Percentiles rank a stretch among this genome's conserved stretches.
Evolutionary conservation across 768 basidiomycete genomes (phyloP).

Genomic region (Symmetrospora coprosmae): DNA sequence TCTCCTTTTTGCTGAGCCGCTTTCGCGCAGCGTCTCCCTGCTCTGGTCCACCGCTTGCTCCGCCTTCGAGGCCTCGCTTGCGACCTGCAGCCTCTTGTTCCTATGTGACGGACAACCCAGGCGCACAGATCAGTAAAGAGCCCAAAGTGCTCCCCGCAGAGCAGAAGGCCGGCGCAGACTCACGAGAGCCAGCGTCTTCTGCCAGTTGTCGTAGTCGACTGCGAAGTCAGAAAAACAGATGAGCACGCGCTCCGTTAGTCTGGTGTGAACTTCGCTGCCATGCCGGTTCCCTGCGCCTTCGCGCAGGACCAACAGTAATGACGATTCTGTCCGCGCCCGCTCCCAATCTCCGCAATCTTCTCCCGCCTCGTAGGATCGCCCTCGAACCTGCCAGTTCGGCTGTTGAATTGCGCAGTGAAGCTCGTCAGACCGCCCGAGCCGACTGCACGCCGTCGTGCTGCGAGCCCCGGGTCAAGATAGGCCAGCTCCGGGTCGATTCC

Average conservation of each 20-base stretch:
- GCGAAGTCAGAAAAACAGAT: background rate
- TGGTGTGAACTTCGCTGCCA: background rate
- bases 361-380: conserved; percentile 8
- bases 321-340: conserved; percentile 20
- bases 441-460: conserved; percentile 2
- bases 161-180: too few species aligned
- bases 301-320: conserved; percentile 11
- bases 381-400: conserved; percentile 22
- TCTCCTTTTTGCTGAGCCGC: conserved; percentile 13
- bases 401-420: conserved; percentile 15
- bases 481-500: conserved; percentile 25
- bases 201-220: conserved; percentile 12
- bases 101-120: too few species aligned
- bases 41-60: too few species aligned
- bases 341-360: conserved; percentile 7
- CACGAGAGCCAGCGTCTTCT: conserved; percentile 13
- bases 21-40: too few species aligned
- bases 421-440: background rate
- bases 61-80: too few species aligned
- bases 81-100: too few species aligned
- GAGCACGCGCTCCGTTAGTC: background rate
- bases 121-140: too few species aligned
- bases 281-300: too few species aligned
- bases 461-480: conserved; percentile 20
- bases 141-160: too few species aligned